These are phyloP conservation scores for Cyclanthera cordifolia DNA, from an alignment of 306 rosid species.

Conservation along the genomic window DNA sequence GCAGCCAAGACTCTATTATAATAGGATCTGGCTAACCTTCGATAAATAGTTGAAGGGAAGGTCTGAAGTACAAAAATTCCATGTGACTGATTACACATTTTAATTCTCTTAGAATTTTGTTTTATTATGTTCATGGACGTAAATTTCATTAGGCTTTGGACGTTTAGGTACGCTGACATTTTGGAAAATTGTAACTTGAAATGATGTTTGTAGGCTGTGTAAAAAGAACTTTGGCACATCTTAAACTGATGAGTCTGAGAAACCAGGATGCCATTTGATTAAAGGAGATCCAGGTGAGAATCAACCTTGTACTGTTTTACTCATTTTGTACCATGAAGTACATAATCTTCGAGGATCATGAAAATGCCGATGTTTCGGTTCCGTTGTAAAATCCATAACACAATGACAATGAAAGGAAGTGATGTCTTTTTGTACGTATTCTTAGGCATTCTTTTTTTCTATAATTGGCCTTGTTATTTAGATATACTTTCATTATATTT, in stretches of 20 bases:
- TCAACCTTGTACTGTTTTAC: neutral
- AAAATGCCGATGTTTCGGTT: neutral
- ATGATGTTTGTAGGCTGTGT: constrained; percentile 8
- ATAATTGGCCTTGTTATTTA: neutral
- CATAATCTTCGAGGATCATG: neutral
- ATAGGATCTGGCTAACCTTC: constrained; percentile 33
- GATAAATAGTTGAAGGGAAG: constrained; percentile 9
- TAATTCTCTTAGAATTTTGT: constrained; percentile 5
- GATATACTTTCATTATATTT: neutral
- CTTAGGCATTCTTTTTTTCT: neutral
- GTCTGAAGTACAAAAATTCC: neutral
- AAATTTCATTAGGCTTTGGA: constrained; percentile 5
- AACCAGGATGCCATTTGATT: constrained; percentile 5
- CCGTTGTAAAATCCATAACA: constrained; percentile 15
- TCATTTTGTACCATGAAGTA: constrained; percentile 14
- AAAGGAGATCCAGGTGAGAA: constrained; percentile 9
- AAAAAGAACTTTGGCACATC: constrained; percentile 6
- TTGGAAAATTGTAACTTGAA: neutral
- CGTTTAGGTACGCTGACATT: constrained; percentile 3
- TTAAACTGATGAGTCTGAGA: constrained; percentile 7
- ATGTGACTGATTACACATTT: constrained; percentile 1
- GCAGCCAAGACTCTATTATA: constrained; percentile 62
- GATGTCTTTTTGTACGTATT: constrained; percentile 4
- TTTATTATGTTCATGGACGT: neutral
- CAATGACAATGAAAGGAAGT: constrained; percentile 4